phyloP scores from a whole-genome alignment of 1,284 basidiomycete species.

The Sphaerobolus stellatus region DNA sequence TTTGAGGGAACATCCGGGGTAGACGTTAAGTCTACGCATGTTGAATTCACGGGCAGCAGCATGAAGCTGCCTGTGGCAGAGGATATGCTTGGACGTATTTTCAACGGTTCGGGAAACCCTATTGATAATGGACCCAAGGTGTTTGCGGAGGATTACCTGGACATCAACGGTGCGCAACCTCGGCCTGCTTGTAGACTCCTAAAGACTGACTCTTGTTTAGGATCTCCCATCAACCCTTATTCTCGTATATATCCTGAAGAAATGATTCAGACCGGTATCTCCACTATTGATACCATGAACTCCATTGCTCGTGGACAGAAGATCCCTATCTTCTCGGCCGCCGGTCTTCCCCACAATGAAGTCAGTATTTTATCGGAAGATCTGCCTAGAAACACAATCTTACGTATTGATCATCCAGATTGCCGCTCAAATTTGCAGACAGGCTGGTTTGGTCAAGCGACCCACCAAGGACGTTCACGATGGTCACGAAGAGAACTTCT shows the following conservation, averaged over 20 bases:
- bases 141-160: constrained; percentile 98
- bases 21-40: constrained; percentile 95
- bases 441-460: constrained; percentile 94
- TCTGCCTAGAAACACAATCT: constrained; percentile 1
- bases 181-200: constrained; percentile 8
- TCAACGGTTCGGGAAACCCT: constrained; percentile 98
- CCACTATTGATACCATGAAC: constrained; percentile 98
- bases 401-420: constrained; percentile 56
- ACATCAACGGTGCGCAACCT: constrained; percentile 85
- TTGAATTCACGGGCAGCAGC: constrained; percentile 96
- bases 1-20: constrained; percentile 99
- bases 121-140: constrained; percentile 99
- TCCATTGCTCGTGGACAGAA: constrained; percentile 99
- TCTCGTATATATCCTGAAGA: constrained; percentile 99
- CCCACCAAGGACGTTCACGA: constrained; percentile 97
- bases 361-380: constrained; percentile 42
- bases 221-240: constrained; percentile 98
- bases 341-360: constrained; percentile 98
- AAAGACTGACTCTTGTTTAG: constrained; percentile 40
- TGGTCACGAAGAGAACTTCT: constrained; percentile 99
- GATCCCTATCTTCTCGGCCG: constrained; percentile 99
- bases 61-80: constrained; percentile 99
- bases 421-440: constrained; percentile 99
- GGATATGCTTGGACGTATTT: constrained; percentile 98
- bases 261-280: constrained; percentile 99